Base-by-base conservation (phyloP, 2,329 filamentous ascomycete species). In the Pezicula carpinea region DNA sequence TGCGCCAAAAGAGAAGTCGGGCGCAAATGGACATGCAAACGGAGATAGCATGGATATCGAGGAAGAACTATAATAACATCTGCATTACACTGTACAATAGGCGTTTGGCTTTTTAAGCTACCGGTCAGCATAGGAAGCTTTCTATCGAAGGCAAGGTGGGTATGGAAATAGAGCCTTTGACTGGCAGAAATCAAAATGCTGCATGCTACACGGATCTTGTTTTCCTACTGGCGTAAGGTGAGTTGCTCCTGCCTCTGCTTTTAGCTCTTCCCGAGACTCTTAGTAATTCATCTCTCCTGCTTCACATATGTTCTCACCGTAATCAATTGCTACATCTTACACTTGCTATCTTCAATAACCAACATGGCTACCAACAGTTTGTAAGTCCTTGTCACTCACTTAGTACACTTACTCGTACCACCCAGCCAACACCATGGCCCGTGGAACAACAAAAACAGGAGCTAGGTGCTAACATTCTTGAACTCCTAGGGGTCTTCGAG, bases 1-100 rank as follows among this genome's bases (percentile, higher is more conserved):
- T 5, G 88, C 95, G 69, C 89, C 92, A 17, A 84, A 80, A 66
- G 84, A 85, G 69, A 77, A 86, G 50, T 64, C 60, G 11, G 67
- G 67, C 13, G 62, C 72, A 32, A 77, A 77, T 48, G 79, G 72
- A 17, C 55, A 62, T 48, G 51, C 54, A 38, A 58, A 59, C 48
- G 59, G 50, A 47, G 55, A 58, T 53, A 49, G 36, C 32, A 61
- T 64, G 60, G 61, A 64, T 49, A 41, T 63, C 23, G 61, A 64
- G 33, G 59, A 64, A 46, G 61, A 65, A 44, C 53, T 63, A 47
- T 64, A 52, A 59, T 62, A 48, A 50, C 53, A 61, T 76, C 74
- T 74, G 77, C 43, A 53, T 49, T 60, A 42, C 34, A 38, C 31
- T 50, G 58, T 63, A 64, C 52, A 57, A 62, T 55, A 63, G 59